Conservation (phyloP, 2,329 filamentous ascomycete species). For the Diplodia seriata region DNA sequence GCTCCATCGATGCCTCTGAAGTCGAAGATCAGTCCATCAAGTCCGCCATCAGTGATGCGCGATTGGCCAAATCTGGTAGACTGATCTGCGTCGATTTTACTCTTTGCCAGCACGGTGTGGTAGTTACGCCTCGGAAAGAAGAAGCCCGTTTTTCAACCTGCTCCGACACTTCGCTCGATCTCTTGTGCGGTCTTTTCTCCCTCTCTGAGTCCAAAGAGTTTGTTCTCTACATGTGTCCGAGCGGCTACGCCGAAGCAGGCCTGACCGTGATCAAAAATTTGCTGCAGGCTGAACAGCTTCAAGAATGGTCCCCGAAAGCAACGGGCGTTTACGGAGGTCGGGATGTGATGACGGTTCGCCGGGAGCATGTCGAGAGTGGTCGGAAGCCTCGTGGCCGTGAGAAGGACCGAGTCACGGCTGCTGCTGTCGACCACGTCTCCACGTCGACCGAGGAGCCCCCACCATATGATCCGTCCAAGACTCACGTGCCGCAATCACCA, state of each 20-base stretch:
- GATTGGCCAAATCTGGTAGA: background rate
- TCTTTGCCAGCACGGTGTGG: background rate
- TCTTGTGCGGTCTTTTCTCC: slow-evolving; percentile 20
- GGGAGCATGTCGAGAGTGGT: background rate
- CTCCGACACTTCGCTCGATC: slow-evolving; percentile 18
- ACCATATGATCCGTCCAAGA: background rate
- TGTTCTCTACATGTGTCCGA: slow-evolving; percentile 8
- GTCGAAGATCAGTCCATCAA: slow-evolving; percentile 7
- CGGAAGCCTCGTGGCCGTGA: background rate
- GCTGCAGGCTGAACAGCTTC: background rate
- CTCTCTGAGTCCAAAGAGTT: slow-evolving; percentile 1
- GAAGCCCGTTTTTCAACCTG: slow-evolving; percentile 2
- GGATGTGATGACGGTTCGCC: slow-evolving; percentile 1
- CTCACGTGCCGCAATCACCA: background rate
- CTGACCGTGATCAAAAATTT: background rate
- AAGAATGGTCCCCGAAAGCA: background rate
- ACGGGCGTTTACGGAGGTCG: slow-evolving; percentile 11
- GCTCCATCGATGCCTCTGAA: background rate
- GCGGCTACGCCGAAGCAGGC: slow-evolving; percentile 13
- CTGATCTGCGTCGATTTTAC: background rate
- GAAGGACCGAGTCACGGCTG: background rate
- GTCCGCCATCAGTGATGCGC: slow-evolving; percentile 2
- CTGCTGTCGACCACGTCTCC: background rate
- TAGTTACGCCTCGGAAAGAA: slow-evolving; percentile 19
- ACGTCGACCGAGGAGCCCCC: background rate